Base-by-base conservation (phyloP, 1,284 basidiomycete genomes). In the Fomitopsis betulina region DNA sequence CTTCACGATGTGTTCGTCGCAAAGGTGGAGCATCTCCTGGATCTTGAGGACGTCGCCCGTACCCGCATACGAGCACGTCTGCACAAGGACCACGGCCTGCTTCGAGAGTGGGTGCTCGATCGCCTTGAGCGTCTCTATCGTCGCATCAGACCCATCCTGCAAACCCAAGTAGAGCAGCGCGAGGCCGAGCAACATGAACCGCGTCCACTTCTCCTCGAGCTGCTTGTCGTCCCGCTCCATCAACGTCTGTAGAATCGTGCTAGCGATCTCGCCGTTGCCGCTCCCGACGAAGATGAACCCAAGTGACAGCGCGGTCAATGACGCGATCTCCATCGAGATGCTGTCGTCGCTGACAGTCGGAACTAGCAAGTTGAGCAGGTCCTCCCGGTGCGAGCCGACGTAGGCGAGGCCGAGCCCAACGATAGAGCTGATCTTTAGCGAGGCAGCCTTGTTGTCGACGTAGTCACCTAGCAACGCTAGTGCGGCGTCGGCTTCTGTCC, bases 261-360 rank as follows among this genome's bases (percentile, higher is more conserved):
- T 87, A 2, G 93, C 90, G 25, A 98, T 88, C 65, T 99, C 97
- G 21, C 95, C 96, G 68, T 98, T 92, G 56, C 91, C 93, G 67
- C 94, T 95, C 25, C 96, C 97, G 37, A 96, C 95, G 70, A 94
- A 98, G 59, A 98, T 89, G 73, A 98, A 96, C 2, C 96, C 96
- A 19, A 98, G 82, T 0, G 96, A 86, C 23, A 99, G 80, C 0
- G 95, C 87, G 21, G 95, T 86, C 62, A 98, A 81, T 42, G 91
- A 85, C 0, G 89, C 88, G 27, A 99, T 86, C 72, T 99, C 95
- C 86, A 96, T 98, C 37, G 92, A 87, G 43, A 86, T 77, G 15
- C 76, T 75, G 52, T 96, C 93, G 66, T 98, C 96, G 8, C 84
- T 83, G 30, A 96, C 82, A 50, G 86, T 81, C 0, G 93, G 93